Evolutionary conservation across 352 stramenopile genomes (phyloP).

Genomic region (Globisporangium echinulatum): DNA sequence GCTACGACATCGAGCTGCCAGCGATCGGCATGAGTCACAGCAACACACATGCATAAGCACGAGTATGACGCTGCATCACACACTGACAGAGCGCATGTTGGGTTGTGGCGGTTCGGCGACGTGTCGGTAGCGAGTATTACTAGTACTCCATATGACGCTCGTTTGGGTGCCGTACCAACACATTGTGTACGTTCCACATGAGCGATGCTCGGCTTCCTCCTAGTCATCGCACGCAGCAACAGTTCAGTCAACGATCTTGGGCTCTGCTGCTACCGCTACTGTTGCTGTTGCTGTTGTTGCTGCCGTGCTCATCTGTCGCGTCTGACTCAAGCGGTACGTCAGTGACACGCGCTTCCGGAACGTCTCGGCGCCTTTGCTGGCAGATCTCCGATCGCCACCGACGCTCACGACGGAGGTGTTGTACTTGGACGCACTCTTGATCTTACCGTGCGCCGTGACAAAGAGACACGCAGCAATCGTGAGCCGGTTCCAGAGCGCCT

Average conservation of each 20-base stretch:
- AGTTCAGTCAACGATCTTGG: neutral
- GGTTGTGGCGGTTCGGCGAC: no score
- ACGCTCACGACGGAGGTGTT: slow-evolving; percentile 4
- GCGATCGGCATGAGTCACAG: no score
- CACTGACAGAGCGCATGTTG: no score
- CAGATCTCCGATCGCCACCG: neutral
- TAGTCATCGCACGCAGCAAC: neutral
- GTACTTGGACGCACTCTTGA: slow-evolving; percentile 2
- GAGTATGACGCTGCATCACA: no score
- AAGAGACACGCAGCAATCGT: slow-evolving; percentile 28
- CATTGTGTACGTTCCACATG: no score
- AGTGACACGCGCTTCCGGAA: neutral
- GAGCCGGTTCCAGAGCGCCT: slow-evolving; percentile 32
- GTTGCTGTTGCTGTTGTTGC: neutral
- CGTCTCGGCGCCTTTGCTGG: neutral
- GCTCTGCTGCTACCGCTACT: neutral
- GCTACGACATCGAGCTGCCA: no score
- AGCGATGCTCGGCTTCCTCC: no score
- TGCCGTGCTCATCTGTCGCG: neutral
- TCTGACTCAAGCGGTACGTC: slow-evolving; percentile 14
- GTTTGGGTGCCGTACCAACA: no score
- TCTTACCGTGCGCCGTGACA: slow-evolving; percentile 10
- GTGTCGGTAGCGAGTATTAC: no score
- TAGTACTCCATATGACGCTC: no score
- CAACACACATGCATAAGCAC: no score